Evolutionary conservation across 345 rosid species (phyloP).

Genomic region (Boechera retrofracta): DNA sequence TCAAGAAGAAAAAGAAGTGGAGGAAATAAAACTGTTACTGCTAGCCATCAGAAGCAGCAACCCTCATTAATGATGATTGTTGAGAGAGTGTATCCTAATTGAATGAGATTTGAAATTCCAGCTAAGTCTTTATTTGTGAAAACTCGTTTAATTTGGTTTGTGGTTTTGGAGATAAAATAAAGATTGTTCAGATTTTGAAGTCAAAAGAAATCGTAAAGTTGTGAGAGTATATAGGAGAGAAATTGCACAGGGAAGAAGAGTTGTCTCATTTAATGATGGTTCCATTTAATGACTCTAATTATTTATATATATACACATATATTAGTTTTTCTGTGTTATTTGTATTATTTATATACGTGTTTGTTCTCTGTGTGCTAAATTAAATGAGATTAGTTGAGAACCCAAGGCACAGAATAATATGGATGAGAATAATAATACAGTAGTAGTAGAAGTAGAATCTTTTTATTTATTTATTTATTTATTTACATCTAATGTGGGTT

Average conservation of each 20-base stretch:
- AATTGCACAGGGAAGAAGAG: constrained; percentile 24
- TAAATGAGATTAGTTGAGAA: constrained; percentile 51
- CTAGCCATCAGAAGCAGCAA: constrained; percentile 39
- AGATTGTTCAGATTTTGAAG: constrained; percentile 29
- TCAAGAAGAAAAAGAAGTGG: constrained; percentile 31
- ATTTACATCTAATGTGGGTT: constrained; percentile 30
- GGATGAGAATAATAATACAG: constrained; percentile 42
- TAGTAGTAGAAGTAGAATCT: constrained; percentile 27
- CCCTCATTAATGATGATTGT: constrained; percentile 49
- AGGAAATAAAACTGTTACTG: constrained; percentile 24
- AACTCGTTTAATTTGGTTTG: constrained; percentile 6
- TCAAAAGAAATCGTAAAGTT: constrained; percentile 28
- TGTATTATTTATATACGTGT: background rate
- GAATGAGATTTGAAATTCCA: constrained; percentile 34
- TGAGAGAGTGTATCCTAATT: constrained; percentile 45
- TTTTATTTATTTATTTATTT: background rate
- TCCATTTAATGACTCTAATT: constrained; percentile 28
- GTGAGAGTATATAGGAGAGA: constrained; percentile 25
- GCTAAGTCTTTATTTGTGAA: constrained; percentile 12
- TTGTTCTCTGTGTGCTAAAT: constrained; percentile 34
- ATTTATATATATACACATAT: constrained; percentile 25
- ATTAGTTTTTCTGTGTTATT: background rate
- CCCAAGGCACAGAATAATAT: constrained; percentile 37
- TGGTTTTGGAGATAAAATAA: constrained; percentile 30
- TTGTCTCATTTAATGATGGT: constrained; percentile 28